phyloP scores from a whole-genome alignment of 768 basidiomycete genomes.

The Tricholoma sp. region DNA sequence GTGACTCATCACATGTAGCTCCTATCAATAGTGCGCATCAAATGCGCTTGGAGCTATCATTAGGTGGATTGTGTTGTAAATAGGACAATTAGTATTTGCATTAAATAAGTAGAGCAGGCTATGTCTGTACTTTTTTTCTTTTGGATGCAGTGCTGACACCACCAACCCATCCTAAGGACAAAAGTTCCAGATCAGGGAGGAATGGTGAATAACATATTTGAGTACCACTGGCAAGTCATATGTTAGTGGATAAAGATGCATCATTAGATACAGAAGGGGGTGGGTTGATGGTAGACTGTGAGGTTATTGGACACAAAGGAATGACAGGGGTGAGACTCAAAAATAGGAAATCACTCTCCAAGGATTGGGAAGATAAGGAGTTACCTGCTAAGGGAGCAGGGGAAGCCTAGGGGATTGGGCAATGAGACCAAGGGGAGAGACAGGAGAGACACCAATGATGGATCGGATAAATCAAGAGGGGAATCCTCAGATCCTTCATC shows the following conservation, averaged over 20 bases:
- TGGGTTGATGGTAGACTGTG: neutral
- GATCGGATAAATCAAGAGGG: neutral
- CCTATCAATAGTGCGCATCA: neutral
- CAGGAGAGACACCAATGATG: neutral
- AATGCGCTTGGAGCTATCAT: neutral
- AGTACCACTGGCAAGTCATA: too few species aligned
- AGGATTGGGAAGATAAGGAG: neutral
- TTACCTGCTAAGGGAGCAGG: neutral
- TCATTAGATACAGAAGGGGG: neutral
- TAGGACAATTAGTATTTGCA: too few species aligned
- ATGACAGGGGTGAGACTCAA: neutral
- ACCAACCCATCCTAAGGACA: too few species aligned
- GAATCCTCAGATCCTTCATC: neutral
- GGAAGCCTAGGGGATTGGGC: neutral
- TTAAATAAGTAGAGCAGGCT: neutral
- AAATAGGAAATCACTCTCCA: neutral
- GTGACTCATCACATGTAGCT: neutral
- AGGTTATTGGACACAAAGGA: neutral
- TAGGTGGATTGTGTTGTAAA: neutral
- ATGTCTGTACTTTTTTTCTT: too few species aligned
- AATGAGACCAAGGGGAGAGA: neutral
- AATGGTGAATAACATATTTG: too few species aligned
- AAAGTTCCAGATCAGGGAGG: too few species aligned
- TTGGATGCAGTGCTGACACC: too few species aligned
- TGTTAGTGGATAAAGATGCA: neutral